Evolutionary conservation across 108 stramenopile species (phyloP).

Genomic region (Aureococcus anophagefferens): DNA sequence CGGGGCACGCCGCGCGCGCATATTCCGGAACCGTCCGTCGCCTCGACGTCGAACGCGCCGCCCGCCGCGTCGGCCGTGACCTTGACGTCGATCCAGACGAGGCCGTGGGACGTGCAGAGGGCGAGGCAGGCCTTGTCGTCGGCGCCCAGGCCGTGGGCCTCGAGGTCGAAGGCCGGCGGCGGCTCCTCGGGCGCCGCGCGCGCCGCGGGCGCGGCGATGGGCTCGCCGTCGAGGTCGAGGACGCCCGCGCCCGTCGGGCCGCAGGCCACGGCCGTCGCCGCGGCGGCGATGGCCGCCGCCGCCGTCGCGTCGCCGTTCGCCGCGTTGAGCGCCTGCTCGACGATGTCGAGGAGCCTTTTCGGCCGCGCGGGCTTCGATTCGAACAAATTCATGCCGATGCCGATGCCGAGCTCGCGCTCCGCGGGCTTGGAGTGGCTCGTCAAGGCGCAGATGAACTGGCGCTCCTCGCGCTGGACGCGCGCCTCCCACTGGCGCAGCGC

Average conservation of each 20-base stretch:
- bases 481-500: constrained; percentile 9
- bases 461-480: background rate
- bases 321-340: background rate
- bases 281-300: background rate
- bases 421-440: background rate
- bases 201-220: background rate
- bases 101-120: background rate
- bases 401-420: background rate
- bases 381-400: background rate
- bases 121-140: background rate
- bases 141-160: background rate
- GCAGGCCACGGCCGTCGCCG: background rate
- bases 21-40: background rate
- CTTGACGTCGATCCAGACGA: background rate
- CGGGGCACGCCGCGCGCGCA: background rate
- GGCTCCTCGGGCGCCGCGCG: no score
- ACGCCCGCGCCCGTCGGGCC: background rate
- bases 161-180: no score
- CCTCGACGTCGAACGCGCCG: background rate
- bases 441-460: constrained; percentile 10
- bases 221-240: background rate
- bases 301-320: background rate
- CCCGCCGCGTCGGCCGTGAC: background rate
- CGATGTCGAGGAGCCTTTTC: background rate
- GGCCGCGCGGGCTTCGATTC: background rate